Percentiles rank a stretch among this genome's conserved stretches.
These are phyloP conservation scores for Phytophthora niederhauseri DNA, from an alignment of 352 stramenopile species.

Conservation along the genomic window DNA sequence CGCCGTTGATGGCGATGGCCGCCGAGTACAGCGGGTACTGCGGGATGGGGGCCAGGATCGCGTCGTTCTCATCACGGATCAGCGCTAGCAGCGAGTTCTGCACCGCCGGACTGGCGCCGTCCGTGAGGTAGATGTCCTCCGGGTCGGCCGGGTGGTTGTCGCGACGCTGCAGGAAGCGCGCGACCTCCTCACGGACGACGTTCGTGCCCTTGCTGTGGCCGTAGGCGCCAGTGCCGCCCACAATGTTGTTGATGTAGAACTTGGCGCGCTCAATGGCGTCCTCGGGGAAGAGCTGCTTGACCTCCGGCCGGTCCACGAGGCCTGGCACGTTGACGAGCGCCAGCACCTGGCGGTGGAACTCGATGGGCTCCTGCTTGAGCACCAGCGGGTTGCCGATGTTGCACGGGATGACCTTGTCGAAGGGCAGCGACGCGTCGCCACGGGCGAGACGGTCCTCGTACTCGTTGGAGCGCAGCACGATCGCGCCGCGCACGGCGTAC, in stretches of 20 bases:
- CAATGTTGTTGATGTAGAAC: constrained; percentile 88
- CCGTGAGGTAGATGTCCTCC: constrained; percentile 98
- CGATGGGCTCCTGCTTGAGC: constrained; percentile 95
- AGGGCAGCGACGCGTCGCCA: constrained; percentile 72
- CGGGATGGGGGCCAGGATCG: constrained; percentile 97
- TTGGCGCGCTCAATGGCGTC: constrained; percentile 90
- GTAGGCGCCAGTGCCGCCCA: constrained; percentile 92
- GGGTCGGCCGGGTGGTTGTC: constrained; percentile 92
- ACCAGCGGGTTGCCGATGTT: constrained; percentile 99
- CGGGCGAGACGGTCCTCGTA: constrained; percentile 70
- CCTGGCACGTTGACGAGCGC: constrained; percentile 90
- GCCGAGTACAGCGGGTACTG: constrained; percentile 99
- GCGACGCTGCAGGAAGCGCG: constrained; percentile 86
- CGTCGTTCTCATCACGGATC: constrained; percentile 86
- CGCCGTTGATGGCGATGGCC: constrained; percentile 93
- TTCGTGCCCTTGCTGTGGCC: constrained; percentile 96
- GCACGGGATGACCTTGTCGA: constrained; percentile 96
- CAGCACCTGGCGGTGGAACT: constrained; percentile 94
- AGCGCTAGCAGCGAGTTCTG: constrained; percentile 93
- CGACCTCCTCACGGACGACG: constrained; percentile 92
- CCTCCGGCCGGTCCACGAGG: constrained; percentile 83
- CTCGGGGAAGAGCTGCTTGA: constrained; percentile 79
- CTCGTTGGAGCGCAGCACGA: constrained; percentile 84
- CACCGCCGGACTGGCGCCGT: constrained; percentile 96
- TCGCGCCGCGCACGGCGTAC: constrained; percentile 90